Evolutionary conservation across 1,284 basidiomycete genomes (phyloP), one percentile per base, ranked within the genome.

Genomic region (Sutorius eximius): DNA sequence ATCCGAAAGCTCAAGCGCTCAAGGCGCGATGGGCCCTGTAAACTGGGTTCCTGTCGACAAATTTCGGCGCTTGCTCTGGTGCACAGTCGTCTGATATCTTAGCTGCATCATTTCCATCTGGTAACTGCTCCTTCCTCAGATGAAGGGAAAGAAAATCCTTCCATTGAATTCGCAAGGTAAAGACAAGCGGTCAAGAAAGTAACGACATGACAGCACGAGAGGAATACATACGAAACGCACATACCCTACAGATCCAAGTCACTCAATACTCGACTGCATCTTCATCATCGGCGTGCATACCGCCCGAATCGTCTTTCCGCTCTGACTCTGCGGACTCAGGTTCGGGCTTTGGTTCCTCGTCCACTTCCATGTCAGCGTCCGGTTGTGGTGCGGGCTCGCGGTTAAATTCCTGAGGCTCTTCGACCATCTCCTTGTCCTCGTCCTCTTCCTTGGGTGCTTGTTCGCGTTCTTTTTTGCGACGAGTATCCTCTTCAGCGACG

Each of bases 181-280:
- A 47, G 51, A 57, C 53, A 59, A 44, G 44, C 3, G 51, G 57
- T 66, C 58, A 66, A 66, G 55, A 58, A 52, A 40, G 44, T 59
- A 57, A n/a, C 43, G 45, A 55, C 52, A 57, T 51, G 55, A 51
- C 44, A 29, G 41, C 47, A 47, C 51, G 57, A 59, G 57, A 54
- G 48, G 51, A 55, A 63, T 59, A 63, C 64, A 56, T 63, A 66
- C 63, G 64, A 51, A 57, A 61, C 33, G 55, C 52, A 68, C 62
- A 66, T 69, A 63, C 59, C 66, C 66, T 56, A 59, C 58, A 27
- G 20, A 53, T 48, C 44, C 37, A 51, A 36, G 42, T 47, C 34
- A 37, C 29, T 71, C 53, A 83, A 66, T 84, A 83, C 71, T 83
- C 82, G 50, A 83, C 81, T 24, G 82, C 82, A 63, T 84, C 82